Conservation (phyloP, 129 eudicot species). For the Tagetes erecta region DNA sequence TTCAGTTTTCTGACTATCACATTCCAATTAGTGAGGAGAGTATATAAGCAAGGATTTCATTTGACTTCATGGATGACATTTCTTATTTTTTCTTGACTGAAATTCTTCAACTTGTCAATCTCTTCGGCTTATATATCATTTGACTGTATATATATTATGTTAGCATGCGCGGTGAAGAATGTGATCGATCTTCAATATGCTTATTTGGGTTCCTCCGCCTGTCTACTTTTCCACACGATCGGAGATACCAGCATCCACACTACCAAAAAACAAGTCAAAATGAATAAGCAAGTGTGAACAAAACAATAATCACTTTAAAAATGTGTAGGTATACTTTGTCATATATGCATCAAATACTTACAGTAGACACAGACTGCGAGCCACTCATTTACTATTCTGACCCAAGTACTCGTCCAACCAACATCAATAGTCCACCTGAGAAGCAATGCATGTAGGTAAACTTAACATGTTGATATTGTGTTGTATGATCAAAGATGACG, state of each 20-base stretch:
- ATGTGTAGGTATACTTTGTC: neutral
- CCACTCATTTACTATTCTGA: conserved; percentile 84
- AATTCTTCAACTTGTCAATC: neutral
- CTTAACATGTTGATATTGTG: neutral
- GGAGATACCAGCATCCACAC: conserved; percentile 90
- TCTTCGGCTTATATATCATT: conserved; percentile 7
- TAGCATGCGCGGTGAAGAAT: conserved; percentile 3
- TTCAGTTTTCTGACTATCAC: neutral
- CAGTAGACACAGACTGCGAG: conserved; percentile 80
- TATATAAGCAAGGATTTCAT: neutral
- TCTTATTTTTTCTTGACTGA: neutral
- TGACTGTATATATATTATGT: conserved; percentile 6
- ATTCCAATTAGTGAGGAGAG: conserved; percentile 9
- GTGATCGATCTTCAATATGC: neutral
- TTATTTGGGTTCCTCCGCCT: conserved; percentile 42
- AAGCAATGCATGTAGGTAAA: conserved; percentile 15
- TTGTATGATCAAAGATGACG: neutral
- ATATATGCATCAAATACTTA: conserved; percentile 37
- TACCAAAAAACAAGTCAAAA: conserved; percentile 25
- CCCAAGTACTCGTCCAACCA: conserved; percentile 96
- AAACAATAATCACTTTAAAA: neutral
- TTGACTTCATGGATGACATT: conserved; percentile 19
- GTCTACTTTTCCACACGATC: conserved; percentile 52
- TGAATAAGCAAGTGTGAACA: neutral
- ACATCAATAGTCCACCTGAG: conserved; percentile 84